These are phyloP conservation scores for Brassica incana DNA, from an alignment of 345 rosid genomes.

Conservation along the genomic window DNA sequence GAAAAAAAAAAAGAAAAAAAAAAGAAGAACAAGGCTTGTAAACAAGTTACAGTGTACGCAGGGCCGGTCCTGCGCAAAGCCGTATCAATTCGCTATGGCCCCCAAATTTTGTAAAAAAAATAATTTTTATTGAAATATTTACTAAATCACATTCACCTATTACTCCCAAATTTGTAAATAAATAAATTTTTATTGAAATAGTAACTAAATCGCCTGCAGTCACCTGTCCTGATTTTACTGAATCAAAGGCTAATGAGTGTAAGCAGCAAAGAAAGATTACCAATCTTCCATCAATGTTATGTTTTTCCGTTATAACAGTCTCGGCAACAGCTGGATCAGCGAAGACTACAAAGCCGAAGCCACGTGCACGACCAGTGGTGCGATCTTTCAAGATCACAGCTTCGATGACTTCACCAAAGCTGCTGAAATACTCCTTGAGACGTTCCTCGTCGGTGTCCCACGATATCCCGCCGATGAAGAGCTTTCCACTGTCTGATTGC, in stretches of 20 bases:
- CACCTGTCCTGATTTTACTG: too few relatives aligned
- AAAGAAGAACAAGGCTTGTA: constrained; percentile 19
- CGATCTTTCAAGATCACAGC: constrained; percentile 99
- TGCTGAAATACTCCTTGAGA: constrained; percentile 84
- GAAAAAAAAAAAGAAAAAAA: not conserved
- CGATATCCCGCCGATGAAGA: constrained; percentile 96
- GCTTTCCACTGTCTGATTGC: constrained; percentile 92
- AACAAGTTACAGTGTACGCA: constrained; percentile 38
- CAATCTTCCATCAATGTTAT: constrained; percentile 92
- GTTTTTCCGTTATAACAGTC: constrained; percentile 77
- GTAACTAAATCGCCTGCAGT: too few relatives aligned
- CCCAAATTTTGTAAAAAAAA: too few relatives aligned
- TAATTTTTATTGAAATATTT: too few relatives aligned
- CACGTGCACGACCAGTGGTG: constrained; percentile 97
- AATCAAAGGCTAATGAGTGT: not conserved
- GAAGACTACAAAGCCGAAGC: constrained; percentile 93
- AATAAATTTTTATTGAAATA: too few relatives aligned
- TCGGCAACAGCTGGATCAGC: constrained; percentile 90
- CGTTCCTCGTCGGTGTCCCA: constrained; percentile 99
- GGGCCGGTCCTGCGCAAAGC: too few relatives aligned
- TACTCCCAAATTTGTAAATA: too few relatives aligned
- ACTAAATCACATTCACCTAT: too few relatives aligned
- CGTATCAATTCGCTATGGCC: too few relatives aligned
- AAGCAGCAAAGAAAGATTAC: constrained; percentile 42
- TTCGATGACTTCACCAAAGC: constrained; percentile 90